Conservation (phyloP, 805 yeast genomes). For the Candida mattraensis region DNA sequence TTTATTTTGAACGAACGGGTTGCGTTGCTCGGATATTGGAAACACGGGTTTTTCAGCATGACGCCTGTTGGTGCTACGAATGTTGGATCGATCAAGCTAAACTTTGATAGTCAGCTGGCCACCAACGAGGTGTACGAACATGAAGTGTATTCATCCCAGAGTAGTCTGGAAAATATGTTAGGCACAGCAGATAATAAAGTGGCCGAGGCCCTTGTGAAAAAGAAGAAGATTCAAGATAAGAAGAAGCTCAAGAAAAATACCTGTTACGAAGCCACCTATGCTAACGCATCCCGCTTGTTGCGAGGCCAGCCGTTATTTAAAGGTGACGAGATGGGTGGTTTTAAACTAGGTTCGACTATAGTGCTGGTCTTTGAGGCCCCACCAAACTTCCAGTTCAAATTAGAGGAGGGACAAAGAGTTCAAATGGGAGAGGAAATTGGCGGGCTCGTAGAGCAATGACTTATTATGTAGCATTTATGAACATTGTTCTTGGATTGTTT, state of each 20-base stretch:
- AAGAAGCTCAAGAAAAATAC: constrained; percentile 64
- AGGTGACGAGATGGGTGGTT: constrained; percentile 97
- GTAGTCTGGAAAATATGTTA: neutral
- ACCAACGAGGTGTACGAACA: constrained; percentile 75
- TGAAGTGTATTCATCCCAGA: constrained; percentile 33
- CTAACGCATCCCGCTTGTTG: constrained; percentile 68
- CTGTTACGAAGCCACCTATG: constrained; percentile 92
- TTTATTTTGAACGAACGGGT: constrained; percentile 94
- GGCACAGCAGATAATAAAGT: constrained; percentile 1
- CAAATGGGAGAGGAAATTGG: constrained; percentile 86
- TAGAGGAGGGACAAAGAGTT: constrained; percentile 72
- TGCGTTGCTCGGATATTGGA: constrained; percentile 93
- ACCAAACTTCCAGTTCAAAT: constrained; percentile 64
- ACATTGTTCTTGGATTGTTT: too few relatives aligned
- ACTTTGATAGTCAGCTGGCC: constrained; percentile 85
- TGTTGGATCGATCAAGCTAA: constrained; percentile 90
- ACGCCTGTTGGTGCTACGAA: constrained; percentile 99
- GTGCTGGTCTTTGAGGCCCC: constrained; percentile 98
- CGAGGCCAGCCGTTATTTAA: constrained; percentile 87
- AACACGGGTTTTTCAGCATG: constrained; percentile 96
- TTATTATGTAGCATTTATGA: too few relatives aligned
- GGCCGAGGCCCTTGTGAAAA: constrained; percentile 7
- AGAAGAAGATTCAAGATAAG: constrained; percentile 8
- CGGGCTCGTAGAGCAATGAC: neutral
- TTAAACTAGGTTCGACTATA: constrained; percentile 94